A percentile compares a stretch with the other conserved stretches of the same genome.
These are phyloP conservation scores for Nicotiana knightiana DNA, from an alignment of 257 asterid species.

Conservation along the genomic window DNA sequence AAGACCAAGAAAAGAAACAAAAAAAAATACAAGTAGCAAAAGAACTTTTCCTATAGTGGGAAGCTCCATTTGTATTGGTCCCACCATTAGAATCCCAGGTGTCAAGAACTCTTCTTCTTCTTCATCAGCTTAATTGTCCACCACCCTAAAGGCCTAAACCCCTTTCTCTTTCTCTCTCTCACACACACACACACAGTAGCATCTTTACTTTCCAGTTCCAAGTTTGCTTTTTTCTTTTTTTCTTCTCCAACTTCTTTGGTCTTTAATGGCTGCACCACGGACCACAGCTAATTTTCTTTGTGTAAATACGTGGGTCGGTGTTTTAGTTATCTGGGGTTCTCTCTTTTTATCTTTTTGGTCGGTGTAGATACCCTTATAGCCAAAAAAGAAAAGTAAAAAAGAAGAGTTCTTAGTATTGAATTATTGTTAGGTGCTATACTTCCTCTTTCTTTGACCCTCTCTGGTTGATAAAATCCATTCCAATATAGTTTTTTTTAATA, in stretches of 20 bases:
- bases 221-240: background rate
- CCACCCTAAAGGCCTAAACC: background rate
- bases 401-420: background rate
- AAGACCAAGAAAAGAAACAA: background rate
- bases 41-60: background rate
- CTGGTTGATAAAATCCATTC: background rate
- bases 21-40: background rate
- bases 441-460: background rate
- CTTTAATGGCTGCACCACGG: slow-evolving; percentile 78
- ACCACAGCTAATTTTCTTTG: slow-evolving; percentile 27
- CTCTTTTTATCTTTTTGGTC: slow-evolving; percentile 38
- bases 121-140: background rate
- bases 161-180: background rate
- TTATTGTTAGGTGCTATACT: background rate
- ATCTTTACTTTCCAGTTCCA: slow-evolving; percentile 11
- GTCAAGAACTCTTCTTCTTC: slow-evolving; percentile 11
- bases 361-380: slow-evolving; percentile 18
- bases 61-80: slow-evolving; percentile 10
- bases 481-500: background rate
- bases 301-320: slow-evolving; percentile 48
- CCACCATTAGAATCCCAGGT: slow-evolving; percentile 18
- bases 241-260: slow-evolving; percentile 2
- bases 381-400: background rate
- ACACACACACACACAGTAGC: background rate
- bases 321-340: slow-evolving; percentile 26